Base-by-base conservation (phyloP, 2,329 filamentous ascomycete species). In the Diaporthe longicolla region DNA sequence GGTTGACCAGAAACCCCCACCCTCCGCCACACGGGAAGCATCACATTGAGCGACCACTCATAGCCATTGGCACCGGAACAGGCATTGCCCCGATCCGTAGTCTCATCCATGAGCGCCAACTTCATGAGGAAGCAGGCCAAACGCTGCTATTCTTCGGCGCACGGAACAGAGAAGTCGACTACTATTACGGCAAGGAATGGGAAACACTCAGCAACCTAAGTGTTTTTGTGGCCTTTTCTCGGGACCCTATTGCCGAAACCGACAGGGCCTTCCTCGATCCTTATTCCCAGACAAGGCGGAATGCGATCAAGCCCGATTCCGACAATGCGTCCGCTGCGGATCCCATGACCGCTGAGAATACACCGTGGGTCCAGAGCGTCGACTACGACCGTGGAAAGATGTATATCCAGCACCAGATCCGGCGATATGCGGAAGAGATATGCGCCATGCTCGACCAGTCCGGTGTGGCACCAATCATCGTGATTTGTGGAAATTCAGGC, bases 1-100 rank as follows among this genome's bases (percentile, higher is more conserved):
- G 76, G 83, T 88, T 84, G 84, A 88, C 81, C 85, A 88, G 76
- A 84, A 89, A 21, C 81, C 45, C 57, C 4, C 90, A 32, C 87
- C 84, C 80, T 80, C 82, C 79, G 85, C 82, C 77, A 87, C 80
- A 78, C 84, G 81, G 85, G 76, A 48, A 84, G 6, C 76, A 78
- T 24, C 81, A 83, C 32, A 80, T 81, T 57, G 78, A 77, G 43
- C 82, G 84, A 1, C 93, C 95, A 0, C 88, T 95, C 10, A 86
- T 98, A 45, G 91, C 95, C 79, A 90, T 98, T 70, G 95, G 93
- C 1, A 94, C 95, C 0, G 95, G 95, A 3, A 98, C 95, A 0
- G 95, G 95, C 9, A 86, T 98, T 43, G 96, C 95, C 0, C 95
- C 96, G 0, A 91, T 98, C 79, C 91, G 95, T 4, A 90, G 93